Evolutionary conservation across 768 basidiomycete genomes (phyloP), one percentile per base, ranked within the genome.

Genomic region (Rhodotorula taiwanensis): DNA sequence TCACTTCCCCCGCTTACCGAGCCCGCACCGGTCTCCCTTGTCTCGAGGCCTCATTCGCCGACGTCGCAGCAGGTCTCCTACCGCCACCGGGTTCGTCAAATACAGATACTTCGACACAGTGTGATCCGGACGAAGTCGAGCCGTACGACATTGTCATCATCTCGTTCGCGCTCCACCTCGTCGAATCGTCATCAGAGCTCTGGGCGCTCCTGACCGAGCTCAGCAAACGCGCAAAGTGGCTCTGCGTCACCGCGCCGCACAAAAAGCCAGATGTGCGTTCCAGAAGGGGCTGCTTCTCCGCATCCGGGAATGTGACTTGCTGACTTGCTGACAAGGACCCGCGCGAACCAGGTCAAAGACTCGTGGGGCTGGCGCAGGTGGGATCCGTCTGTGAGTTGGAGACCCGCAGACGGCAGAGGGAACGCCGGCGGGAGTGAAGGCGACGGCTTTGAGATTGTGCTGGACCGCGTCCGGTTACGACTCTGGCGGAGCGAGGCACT

Each of bases 121-220:
- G 30, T 2, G 59, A 18, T 6, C 52, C 7, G 2, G 52, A 54
- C 6, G 52, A 51, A 10, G 58, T 56, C 18, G 62, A 65, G 15
- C 57, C 71, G 52, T 77, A 83, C 45, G 86, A 88, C 68, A 79
- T 88, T 75, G 81, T 84, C 20, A 73, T 88, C 27, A 86, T 86
- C 70, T 87, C 86, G 6, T 88, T 87, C 70, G 86, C 86, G 14
- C 74, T 88, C 33, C 86, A 88, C 71, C 82, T 88, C 41, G 74
- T 87, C 36, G 81, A 82, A 49, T 79, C 79, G 30, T 72, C 83
- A 4, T 85, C 83, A 1, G 81, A 83, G 56, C 76, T 87, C 25
- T 88, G 83, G 71, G 77, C 83, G 13, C 76, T 88, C 13, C 77
- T 87, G 18, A 83, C 81, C 77, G 83, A 85, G 69, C 74, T 88